Base-by-base conservation (phyloP, 352 stramenopile genomes). In the Pythium aristosporum region DNA sequence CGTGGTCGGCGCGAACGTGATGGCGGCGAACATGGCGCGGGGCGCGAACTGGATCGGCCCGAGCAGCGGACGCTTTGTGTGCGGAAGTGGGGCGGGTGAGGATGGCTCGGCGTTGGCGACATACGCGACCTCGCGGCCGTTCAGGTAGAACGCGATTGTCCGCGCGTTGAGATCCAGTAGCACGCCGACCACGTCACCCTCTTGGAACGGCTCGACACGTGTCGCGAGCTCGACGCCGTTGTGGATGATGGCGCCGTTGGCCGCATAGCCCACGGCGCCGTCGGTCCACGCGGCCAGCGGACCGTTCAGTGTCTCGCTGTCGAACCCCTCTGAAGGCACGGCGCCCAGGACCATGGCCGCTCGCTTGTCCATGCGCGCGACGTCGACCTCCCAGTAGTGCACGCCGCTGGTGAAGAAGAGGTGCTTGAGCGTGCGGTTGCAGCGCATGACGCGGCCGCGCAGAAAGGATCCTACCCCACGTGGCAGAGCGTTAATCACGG, bases 401-500 rank as follows among this genome's bases (percentile, higher is more conserved):
- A 57, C 53, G 13, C 77, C 77, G 51, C 77, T 87, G n/a, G 77
- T 82, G 56, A 82, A 82, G 69, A 77, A 81, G 23, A 79, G 57
- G 59, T 87, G 71, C 42, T 75, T 72, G 53, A 83, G 48, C 39
- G 79, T 64, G 53, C 68, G 72, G 52, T 69, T 74, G 50, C 42
- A 56, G 28, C 63, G 71, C 21, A 67, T 58, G 57, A 65, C 60
- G 68, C 70, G 48, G 6, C 34, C 46, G 42, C 42, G 42, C n/a
- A 48, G 42, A 23, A 23, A 23, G 9, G 42, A 23, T 11, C n/a
- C 42, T 48, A 48, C 37, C 11, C 11, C 10, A 42, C 37, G 15
- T 42, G 37, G 11, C 11, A 42, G 15, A 2, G 37, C 37, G 6
- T 42, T 16, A 42, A 12, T 42, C 4, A 18, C 37, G 3, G 2